phyloP scores from a whole-genome alignment of 2,329 filamentous ascomycete genomes.

The Remersonia thermophila region DNA sequence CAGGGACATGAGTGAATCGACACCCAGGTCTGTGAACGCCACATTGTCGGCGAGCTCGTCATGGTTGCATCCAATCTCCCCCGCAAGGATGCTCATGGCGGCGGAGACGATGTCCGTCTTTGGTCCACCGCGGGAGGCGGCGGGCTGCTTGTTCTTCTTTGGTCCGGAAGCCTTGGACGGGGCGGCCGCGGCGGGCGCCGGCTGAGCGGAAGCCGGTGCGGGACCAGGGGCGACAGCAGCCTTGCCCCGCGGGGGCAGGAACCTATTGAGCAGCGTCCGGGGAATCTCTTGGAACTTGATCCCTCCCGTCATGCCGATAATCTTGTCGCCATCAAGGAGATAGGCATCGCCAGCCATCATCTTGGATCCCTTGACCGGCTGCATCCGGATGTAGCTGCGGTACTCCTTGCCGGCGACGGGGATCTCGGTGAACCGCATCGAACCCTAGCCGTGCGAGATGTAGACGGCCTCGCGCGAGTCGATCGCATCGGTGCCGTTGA shows the following conservation, averaged over 20 bases:
- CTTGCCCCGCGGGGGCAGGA: constrained; percentile 48
- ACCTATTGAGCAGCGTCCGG: constrained; percentile 52
- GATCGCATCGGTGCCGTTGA: constrained; percentile 45
- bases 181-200: constrained; percentile 24
- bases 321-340: constrained; percentile 38
- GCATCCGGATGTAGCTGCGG: constrained; percentile 46
- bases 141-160: constrained; percentile 30
- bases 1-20: constrained; percentile 50
- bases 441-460: constrained; percentile 49
- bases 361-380: constrained; percentile 37
- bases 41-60: constrained; percentile 45
- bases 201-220: constrained; percentile 22
- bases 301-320: constrained; percentile 38
- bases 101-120: constrained; percentile 30
- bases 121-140: no score
- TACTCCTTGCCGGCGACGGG: constrained; percentile 35
- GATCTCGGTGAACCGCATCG: constrained; percentile 37
- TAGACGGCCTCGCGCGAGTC: constrained; percentile 43
- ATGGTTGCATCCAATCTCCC: constrained; percentile 41
- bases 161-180: constrained; percentile 20
- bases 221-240: constrained; percentile 25
- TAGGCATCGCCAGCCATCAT: constrained; percentile 43
- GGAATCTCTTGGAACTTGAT: constrained; percentile 57
- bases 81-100: constrained; percentile 42
- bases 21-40: constrained; percentile 43